These are phyloP conservation scores for Pythium phragmiticola DNA, from an alignment of 352 stramenopile genomes.

Conservation along the genomic window DNA sequence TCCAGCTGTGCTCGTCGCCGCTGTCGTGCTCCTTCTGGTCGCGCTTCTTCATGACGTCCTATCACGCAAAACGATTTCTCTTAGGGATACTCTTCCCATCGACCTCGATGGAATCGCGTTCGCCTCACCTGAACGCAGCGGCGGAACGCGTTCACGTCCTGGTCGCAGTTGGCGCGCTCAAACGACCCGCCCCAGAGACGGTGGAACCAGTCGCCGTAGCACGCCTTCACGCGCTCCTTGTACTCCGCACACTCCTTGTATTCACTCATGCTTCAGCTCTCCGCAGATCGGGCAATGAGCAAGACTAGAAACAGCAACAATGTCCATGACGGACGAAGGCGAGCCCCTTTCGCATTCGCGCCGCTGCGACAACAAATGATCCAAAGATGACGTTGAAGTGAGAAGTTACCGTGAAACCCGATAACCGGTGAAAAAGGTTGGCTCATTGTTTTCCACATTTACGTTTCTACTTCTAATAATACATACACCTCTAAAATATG, in stretches of 20 bases:
- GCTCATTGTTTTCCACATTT: no score
- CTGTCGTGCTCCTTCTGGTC: conserved; percentile 29
- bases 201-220: conserved; percentile 84
- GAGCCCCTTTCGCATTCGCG: not conserved
- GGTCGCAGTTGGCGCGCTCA: conserved; percentile 60
- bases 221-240: conserved; percentile 79
- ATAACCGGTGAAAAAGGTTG: not conserved
- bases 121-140: conserved; percentile 60
- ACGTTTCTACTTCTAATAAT: no score
- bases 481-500: not conserved
- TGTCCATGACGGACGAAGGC: not conserved
- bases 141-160: conserved; percentile 68
- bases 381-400: conserved; percentile 2
- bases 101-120: not conserved
- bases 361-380: not conserved
- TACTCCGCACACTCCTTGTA: conserved; percentile 71
- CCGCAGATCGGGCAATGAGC: conserved; percentile 11
- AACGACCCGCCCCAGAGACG: conserved; percentile 66
- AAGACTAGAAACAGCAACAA: not conserved
- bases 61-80: not conserved
- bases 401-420: not conserved
- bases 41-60: conserved; percentile 50
- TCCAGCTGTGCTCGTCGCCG: conserved; percentile 44
- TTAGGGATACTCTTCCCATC: no score
- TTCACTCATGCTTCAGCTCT: conserved; percentile 24